Evolutionary conservation across 1,284 basidiomycete species (phyloP).

Genomic region (Leccinum subrobustum): DNA sequence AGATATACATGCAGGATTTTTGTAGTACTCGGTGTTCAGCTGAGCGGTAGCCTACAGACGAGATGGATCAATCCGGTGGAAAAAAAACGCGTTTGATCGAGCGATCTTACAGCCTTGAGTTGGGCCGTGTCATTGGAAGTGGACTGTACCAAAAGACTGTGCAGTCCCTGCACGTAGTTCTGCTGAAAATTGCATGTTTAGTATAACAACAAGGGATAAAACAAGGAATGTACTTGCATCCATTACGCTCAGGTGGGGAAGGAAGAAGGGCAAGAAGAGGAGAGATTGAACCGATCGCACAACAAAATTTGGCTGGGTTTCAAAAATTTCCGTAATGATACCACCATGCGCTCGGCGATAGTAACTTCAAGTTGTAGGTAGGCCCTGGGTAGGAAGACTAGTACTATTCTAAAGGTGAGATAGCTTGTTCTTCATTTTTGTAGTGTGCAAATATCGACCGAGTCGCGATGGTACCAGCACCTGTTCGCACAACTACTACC

Average conservation of each 20-base stretch:
- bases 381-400: too few species aligned
- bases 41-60: conserved; percentile 79
- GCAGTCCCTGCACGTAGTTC: conserved; percentile 73
- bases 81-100: conserved; percentile 26
- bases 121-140: conserved; percentile 84
- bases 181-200: conserved; percentile 41
- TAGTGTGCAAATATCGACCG: too few species aligned
- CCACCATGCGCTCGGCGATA: background rate
- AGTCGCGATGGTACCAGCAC: too few species aligned
- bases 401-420: too few species aligned
- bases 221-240: conserved; percentile 26
- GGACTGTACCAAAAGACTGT: conserved; percentile 81
- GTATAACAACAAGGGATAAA: background rate
- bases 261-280: conserved; percentile 14
- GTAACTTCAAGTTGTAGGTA: too few species aligned
- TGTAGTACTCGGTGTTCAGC: conserved; percentile 91
- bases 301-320: conserved; percentile 37
- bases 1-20: conserved; percentile 86
- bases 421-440: too few species aligned
- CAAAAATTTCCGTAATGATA: conserved; percentile 25
- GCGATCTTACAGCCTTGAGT: conserved; percentile 77
- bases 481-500: background rate
- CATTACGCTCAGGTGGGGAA: conserved; percentile 19
- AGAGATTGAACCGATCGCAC: conserved; percentile 23
- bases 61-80: conserved; percentile 5